Base-by-base conservation (phyloP, 192 early-diverging fungal genomes). In the Linnemannia schmuckeri region DNA sequence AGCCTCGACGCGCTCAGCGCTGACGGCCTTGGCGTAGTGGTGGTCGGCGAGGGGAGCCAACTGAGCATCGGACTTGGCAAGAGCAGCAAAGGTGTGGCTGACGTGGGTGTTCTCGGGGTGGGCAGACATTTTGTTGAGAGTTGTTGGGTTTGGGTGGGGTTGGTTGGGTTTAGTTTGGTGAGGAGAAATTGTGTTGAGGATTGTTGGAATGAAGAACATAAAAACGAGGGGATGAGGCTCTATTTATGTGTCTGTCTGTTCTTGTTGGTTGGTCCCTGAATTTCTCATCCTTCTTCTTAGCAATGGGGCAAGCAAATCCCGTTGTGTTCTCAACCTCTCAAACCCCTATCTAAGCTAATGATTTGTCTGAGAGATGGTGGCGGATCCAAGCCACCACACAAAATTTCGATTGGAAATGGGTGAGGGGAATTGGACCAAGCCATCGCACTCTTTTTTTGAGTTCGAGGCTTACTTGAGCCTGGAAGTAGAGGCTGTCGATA, bases 81-180 rank as follows among this genome's bases (percentile, higher is more conserved):
- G 74, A 38, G 83, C 83, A 8, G 73, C 78, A 30, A 85, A 85
- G 55, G 83, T 80, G 74, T 85, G 83, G 40, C n/a, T 77, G 42
- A 66, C 40, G 74, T 85, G 77, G 57, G 77, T 76, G 78, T 85
- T 85, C 74, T 85, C 83, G 33, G 83, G 83, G 83, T 85, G 83
- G 74, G 74, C 46, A 78, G 75, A 10, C 76, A 77, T 76, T 68
- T 40, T 41, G 3, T 35, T n/a, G 38, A 27, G 61, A 1, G 5
- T 35, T 75, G 22, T 54, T 47, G 46, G 42, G 42, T 44, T 30
- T 52, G 40, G 24, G 38, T n/a, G 27, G 72, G 10, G 46, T 49
- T 35, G 42, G 6, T 75, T 44, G 42, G 33, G 24, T 54, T 30
- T 44, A 10, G 24, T 75, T 75, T 0, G 30, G 35, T 20, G 74